Conservation (phyloP, 331 rosid genomes). For the Stylosanthes scabra region DNA sequence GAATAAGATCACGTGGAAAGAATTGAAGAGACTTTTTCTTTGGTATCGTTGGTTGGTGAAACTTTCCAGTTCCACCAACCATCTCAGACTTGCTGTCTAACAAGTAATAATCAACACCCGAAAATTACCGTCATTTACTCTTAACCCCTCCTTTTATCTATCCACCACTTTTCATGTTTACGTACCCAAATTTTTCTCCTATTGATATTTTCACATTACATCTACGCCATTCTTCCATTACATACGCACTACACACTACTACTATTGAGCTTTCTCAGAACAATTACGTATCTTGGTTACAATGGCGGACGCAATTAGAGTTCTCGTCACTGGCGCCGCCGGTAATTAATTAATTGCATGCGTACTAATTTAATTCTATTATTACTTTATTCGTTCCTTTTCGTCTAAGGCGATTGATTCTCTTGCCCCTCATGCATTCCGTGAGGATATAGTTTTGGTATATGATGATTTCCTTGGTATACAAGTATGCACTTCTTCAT, state of each 20-base stretch:
- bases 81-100: not conserved
- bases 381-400: slow-evolving; percentile 45
- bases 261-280: slow-evolving; percentile 29
- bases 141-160: not conserved
- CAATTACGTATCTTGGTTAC: not conserved
- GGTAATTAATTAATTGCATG: slow-evolving; percentile 36
- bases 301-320: slow-evolving; percentile 55
- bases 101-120: not conserved
- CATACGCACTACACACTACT: not conserved
- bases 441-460: slow-evolving; percentile 55
- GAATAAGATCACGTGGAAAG: too few species aligned
- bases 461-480: slow-evolving; percentile 51
- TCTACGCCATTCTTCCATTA: not conserved
- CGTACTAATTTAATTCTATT: slow-evolving; percentile 25
- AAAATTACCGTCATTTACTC: slow-evolving; percentile 5
- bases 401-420: slow-evolving; percentile 26
- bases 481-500: slow-evolving; percentile 21
- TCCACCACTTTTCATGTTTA: not conserved
- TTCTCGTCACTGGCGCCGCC: slow-evolving; percentile 70
- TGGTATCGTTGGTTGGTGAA: slow-evolving; percentile 3
- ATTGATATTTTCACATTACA: not conserved
- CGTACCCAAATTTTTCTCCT: not conserved
- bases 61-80: slow-evolving; percentile 22
- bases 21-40: slow-evolving; percentile 29
- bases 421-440: slow-evolving; percentile 42